Percentiles rank a stretch among this genome's conserved stretches.
phyloP scores from a whole-genome alignment of 306 rosid species.

The Quillaja saponaria region DNA sequence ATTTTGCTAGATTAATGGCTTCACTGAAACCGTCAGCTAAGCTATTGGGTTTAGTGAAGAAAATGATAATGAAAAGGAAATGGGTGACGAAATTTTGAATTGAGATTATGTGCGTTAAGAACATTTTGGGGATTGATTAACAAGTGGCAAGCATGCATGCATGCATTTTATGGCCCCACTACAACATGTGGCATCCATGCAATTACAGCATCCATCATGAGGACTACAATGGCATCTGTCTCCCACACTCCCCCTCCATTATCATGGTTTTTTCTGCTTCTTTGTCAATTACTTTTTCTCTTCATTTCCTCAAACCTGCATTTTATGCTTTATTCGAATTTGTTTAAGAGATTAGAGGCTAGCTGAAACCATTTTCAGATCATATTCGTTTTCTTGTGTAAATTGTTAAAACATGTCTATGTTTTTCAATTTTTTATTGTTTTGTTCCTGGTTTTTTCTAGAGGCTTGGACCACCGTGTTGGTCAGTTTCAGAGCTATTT shows the following conservation, averaged over 20 bases:
- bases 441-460: too few relatives aligned
- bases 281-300: background rate
- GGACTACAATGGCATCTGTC: slow-evolving; percentile 27
- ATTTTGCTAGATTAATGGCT: background rate
- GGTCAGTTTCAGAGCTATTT: background rate
- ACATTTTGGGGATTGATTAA: slow-evolving; percentile 17
- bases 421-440: too few relatives aligned
- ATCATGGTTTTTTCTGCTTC: background rate
- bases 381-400: too few relatives aligned
- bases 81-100: too few relatives aligned
- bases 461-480: slow-evolving; percentile 23
- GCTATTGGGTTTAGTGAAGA: background rate
- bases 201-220: slow-evolving; percentile 27
- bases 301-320: background rate
- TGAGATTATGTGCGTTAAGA: too few relatives aligned
- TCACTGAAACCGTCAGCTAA: background rate
- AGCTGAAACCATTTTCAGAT: too few relatives aligned
- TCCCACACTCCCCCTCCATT: slow-evolving; percentile 1
- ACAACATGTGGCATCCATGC: slow-evolving; percentile 50
- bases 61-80: slow-evolving; percentile 25
- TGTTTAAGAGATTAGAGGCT: too few relatives aligned
- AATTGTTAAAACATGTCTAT: too few relatives aligned
- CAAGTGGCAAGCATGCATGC: slow-evolving; percentile 86
- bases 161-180: slow-evolving; percentile 22
- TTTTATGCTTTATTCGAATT: background rate